Evolutionary conservation across 1,284 basidiomycete species (phyloP).

Genomic region (Ceratobasidium sp.): DNA sequence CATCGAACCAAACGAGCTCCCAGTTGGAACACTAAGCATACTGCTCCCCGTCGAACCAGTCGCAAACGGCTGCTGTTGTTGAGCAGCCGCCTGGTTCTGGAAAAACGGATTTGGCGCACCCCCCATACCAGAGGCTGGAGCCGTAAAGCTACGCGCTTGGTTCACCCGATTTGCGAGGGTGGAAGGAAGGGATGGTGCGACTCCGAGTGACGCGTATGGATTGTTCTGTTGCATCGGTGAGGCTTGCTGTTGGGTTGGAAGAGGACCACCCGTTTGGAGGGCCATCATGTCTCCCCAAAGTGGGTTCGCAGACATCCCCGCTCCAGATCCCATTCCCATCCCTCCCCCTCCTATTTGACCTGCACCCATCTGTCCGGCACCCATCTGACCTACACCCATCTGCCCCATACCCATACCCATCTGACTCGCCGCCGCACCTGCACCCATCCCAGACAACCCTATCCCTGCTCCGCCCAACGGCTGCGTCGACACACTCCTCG

Average conservation of each 20-base stretch:
- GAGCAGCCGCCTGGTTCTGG: slow-evolving; percentile 1
- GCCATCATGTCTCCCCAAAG: slow-evolving; percentile 37
- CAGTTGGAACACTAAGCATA: slow-evolving; percentile 19
- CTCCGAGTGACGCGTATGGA: slow-evolving; percentile 29
- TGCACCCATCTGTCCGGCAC: neutral
- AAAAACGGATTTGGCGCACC: slow-evolving; percentile 37
- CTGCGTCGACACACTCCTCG: slow-evolving; percentile 35
- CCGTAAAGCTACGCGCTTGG: slow-evolving; percentile 36
- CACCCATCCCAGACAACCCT: too few species aligned
- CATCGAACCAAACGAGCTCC: slow-evolving; percentile 17
- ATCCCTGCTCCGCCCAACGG: neutral
- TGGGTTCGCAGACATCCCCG: slow-evolving; percentile 6
- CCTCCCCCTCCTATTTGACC: neutral
- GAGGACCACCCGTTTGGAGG: slow-evolving; percentile 22
- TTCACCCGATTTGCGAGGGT: slow-evolving; percentile 31
- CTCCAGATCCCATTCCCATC: neutral
- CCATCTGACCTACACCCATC: neutral
- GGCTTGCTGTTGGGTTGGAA: slow-evolving; percentile 10
- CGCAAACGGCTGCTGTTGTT: slow-evolving; percentile 24
- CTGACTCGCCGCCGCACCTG: neutral
- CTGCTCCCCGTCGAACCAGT: slow-evolving; percentile 29
- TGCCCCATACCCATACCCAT: slow-evolving; percentile 1
- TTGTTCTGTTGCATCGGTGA: slow-evolving; percentile 22
- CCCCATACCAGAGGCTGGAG: neutral
- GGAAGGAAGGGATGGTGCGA: slow-evolving; percentile 4